Conservation (phyloP, 805 yeast genomes). For the Candida takata region DNA sequence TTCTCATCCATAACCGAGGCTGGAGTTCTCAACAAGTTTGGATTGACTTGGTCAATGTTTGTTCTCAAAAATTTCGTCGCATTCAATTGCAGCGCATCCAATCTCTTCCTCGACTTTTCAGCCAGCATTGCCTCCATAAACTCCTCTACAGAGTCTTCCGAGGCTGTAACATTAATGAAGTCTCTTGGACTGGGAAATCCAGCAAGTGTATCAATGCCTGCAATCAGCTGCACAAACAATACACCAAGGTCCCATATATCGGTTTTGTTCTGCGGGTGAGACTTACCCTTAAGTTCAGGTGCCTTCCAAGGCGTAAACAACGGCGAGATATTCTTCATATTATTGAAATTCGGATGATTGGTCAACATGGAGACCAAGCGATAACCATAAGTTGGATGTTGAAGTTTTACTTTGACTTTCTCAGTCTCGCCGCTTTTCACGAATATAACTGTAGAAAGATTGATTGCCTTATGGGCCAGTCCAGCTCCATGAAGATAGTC, state of each 20-base stretch:
- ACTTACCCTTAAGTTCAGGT: slow-evolving; percentile 52
- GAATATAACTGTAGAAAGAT: slow-evolving; percentile 51
- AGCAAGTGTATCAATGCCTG: slow-evolving; percentile 50
- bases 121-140: slow-evolving; percentile 63
- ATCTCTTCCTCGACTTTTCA: slow-evolving; percentile 58
- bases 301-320: slow-evolving; percentile 54
- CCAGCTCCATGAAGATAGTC: slow-evolving; percentile 86
- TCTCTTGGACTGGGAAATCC: slow-evolving; percentile 56
- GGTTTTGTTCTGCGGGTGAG: slow-evolving; percentile 64
- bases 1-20: slow-evolving; percentile 10
- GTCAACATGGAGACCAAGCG: slow-evolving; percentile 35
- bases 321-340: slow-evolving; percentile 16
- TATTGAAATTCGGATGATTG: slow-evolving; percentile 29
- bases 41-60: slow-evolving; percentile 40
- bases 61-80: slow-evolving; percentile 80
- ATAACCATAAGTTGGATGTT: slow-evolving; percentile 54
- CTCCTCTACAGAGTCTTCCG: slow-evolving; percentile 56
- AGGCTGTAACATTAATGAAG: slow-evolving; percentile 40
- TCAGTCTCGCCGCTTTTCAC: slow-evolving; percentile 45
- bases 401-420: slow-evolving; percentile 49
- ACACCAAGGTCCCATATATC: slow-evolving; percentile 95
- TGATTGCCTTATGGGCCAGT: slow-evolving; percentile 61
- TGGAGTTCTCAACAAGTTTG: slow-evolving; percentile 16
- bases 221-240: slow-evolving; percentile 56
- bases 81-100: slow-evolving; percentile 76